phyloP scores from a whole-genome alignment of 768 basidiomycete genomes.

The Termitomyces sp. region DNA sequence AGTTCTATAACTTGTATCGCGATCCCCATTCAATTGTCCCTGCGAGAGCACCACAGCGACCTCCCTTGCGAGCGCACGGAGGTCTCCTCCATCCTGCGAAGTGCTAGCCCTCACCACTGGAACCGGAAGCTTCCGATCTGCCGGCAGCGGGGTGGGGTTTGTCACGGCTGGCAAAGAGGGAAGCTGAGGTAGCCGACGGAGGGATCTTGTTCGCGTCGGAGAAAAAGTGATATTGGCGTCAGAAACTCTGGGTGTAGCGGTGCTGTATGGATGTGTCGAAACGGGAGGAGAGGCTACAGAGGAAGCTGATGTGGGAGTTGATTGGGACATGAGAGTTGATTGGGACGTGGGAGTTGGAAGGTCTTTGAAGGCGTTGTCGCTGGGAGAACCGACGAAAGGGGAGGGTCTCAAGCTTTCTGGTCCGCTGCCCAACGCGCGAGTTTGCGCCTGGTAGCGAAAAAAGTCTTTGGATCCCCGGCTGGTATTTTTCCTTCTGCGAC shows the following conservation, averaged over 20 bases:
- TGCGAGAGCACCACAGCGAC: conserved; percentile 22
- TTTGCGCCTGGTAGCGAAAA: conserved; percentile 11
- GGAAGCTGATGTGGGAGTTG: neutral
- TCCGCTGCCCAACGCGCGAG: neutral
- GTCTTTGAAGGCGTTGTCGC: neutral
- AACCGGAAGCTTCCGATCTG: neutral
- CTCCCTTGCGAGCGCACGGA: conserved; percentile 23
- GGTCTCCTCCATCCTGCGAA: conserved; percentile 6
- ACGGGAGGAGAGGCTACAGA: neutral
- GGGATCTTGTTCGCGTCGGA: neutral
- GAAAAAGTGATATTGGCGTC: too few species aligned
- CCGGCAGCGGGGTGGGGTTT: neutral
- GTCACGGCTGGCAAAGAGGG: neutral
- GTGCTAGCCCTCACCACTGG: neutral
- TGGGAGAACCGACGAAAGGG: neutral
- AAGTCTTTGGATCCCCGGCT: conserved; percentile 11
- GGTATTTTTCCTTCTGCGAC: conserved; percentile 3
- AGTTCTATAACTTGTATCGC: neutral
- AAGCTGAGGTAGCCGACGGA: neutral
- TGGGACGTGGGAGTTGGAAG: neutral
- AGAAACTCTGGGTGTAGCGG: neutral
- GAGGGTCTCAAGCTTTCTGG: neutral
- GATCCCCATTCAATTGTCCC: conserved; percentile 5
- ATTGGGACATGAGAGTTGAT: neutral
- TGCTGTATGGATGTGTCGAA: neutral